A percentile compares a stretch with the other conserved stretches of the same genome.
These are phyloP conservation scores for Arctostaphylos glauca DNA, from an alignment of 148 eudicot genomes.

Conservation along the genomic window DNA sequence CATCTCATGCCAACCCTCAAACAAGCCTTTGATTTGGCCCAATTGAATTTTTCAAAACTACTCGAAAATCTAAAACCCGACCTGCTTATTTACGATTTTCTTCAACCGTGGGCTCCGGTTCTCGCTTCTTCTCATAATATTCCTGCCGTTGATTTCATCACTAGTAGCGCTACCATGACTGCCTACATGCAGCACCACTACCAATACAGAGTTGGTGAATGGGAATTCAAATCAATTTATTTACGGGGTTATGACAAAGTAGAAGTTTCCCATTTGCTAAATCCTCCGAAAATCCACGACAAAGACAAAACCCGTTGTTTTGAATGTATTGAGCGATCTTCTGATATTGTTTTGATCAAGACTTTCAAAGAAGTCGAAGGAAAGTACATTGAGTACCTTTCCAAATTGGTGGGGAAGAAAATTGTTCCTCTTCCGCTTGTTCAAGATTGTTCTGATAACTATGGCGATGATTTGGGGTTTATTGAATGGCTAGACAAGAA, in stretches of 20 bases:
- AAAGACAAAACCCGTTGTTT: constrained; percentile 1
- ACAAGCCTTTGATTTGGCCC: neutral
- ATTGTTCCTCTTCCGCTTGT: constrained; percentile 18
- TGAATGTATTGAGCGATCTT: neutral
- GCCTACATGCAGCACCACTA: constrained; percentile 8
- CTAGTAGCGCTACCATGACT: constrained; percentile 5
- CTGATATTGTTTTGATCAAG: constrained; percentile 12
- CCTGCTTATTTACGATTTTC: neutral
- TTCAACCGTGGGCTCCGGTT: neutral
- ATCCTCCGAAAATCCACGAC: neutral
- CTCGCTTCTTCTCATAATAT: neutral
- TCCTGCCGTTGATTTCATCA: neutral
- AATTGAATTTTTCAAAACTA: neutral
- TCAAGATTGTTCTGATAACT: neutral
- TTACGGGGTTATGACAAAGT: constrained; percentile 6
- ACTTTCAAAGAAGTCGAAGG: constrained; percentile 14
- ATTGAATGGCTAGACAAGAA: constrained; percentile 17
- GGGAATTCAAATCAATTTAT: neutral
- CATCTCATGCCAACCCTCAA: constrained; percentile 12
- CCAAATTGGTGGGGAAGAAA: constrained; percentile 15
- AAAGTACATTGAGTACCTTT: neutral
- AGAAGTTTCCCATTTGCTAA: constrained; percentile 6
- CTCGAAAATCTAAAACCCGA: constrained; percentile 5
- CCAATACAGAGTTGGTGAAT: neutral
- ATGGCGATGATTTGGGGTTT: neutral